A percentile compares a stretch with the other conserved stretches of the same genome.
Conservation (phyloP, 1,284 basidiomycete species). For the Austropuccinia psidii region DNA sequence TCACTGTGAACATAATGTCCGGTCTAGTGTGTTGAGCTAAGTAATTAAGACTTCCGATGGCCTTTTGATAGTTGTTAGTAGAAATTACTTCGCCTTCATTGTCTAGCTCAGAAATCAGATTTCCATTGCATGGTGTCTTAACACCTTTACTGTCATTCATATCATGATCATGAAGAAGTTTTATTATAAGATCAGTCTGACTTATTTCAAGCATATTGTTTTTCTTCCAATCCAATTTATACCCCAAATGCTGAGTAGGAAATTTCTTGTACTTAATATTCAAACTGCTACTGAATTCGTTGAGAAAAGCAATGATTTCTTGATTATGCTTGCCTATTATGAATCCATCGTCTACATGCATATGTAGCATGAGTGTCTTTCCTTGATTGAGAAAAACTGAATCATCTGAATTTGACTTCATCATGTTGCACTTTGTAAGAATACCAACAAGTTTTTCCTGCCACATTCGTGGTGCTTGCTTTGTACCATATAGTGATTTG, state of each 20-base stretch:
- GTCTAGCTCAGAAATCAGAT: too few relatives aligned
- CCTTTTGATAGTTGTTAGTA: too few relatives aligned
- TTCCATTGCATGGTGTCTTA: neutral
- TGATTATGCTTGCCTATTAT: neutral
- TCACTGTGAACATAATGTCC: neutral
- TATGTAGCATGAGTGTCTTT: neutral
- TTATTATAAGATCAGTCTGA: neutral
- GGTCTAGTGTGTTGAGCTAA: neutral
- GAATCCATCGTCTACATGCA: constrained; percentile 6
- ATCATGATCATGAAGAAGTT: neutral
- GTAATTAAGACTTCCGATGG: neutral
- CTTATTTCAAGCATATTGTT: neutral
- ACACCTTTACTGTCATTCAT: neutral
- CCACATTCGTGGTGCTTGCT: constrained; percentile 6
- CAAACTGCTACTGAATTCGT: neutral
- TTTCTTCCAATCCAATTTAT: neutral
- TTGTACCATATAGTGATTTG: constrained; percentile 7
- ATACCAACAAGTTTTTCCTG: neutral
- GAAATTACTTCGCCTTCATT: too few relatives aligned
- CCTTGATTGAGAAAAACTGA: neutral
- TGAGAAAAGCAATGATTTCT: neutral
- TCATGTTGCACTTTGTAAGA: neutral
- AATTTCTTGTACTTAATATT: neutral
- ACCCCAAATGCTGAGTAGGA: neutral
- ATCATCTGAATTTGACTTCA: neutral